Evolutionary conservation across 495 filamentous ascomycete species (phyloP), one percentile per base, ranked within the genome.

Genomic region (Diplogelasinospora grovesii): DNA sequence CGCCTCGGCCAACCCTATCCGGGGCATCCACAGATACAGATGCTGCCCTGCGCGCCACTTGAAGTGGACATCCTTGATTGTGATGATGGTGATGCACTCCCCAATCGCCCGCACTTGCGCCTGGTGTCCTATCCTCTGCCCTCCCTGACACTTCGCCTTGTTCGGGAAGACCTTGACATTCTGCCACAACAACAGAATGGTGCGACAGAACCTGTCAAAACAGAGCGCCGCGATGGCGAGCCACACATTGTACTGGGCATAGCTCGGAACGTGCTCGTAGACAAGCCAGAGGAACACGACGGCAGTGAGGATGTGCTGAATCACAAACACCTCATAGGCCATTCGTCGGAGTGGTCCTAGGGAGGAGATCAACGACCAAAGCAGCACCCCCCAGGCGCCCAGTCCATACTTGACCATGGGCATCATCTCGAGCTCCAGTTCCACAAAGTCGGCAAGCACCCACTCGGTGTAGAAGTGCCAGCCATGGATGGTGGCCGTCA

Each of bases 21-120:
- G 69, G 45, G 84, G 86, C 41, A 82, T 68, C 48, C 81, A 82
- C 5, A 95, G 68, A 45, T 88, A 87, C 3, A 88, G 68, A 47
- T 92, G 83, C 50, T 92, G 86, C 8, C 88, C 88, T 0, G 86
- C 67, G 11, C 67, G 67, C 88, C 88, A 95, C 13, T 56, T 63
- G 44, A 89, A 76, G 16, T 79, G 71, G 0, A 84, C 77, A 34
- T 83, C 75, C 28, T 72, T 64, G 49, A 93, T 80, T 3, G 78
- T 81, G 19, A 94, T 62, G 5, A 78, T 74, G 3, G 84, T 88
- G 36, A 80, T 72, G 15, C 76, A 71, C 16, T 77, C 70, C 5
- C 75, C 68, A 1, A 89, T 55, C 0, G 81, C 71, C 14, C 72
- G 70, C 24, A 93, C 66, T 16, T 76, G 70, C 0, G 83, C 83